These are phyloP conservation scores for Avena atlantica DNA, from an alignment of 176 grass and related monocot genomes.

Conservation along the genomic window DNA sequence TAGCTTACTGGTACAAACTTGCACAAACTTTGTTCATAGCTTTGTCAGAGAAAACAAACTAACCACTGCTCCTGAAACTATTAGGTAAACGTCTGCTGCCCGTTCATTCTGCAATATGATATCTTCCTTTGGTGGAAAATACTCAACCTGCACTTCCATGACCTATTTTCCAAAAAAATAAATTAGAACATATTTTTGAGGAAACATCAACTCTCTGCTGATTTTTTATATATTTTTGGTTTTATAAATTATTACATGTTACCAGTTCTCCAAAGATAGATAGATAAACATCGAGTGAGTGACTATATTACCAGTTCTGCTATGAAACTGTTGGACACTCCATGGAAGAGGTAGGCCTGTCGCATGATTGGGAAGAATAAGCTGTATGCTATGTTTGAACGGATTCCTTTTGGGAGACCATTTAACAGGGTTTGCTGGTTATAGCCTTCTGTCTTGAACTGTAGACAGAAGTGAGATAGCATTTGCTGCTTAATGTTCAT, in stretches of 20 bases:
- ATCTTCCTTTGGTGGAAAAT: slow-evolving; percentile 84
- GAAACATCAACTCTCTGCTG: too few relatives aligned
- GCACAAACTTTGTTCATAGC: slow-evolving; percentile 15
- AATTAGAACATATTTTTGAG: neutral
- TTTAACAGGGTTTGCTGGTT: slow-evolving; percentile 81
- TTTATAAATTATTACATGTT: neutral
- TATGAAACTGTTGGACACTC: slow-evolving; percentile 81
- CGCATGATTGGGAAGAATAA: slow-evolving; percentile 79
- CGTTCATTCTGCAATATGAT: slow-evolving; percentile 83
- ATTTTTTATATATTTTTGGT: too few relatives aligned
- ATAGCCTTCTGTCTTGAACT: slow-evolving; percentile 88
- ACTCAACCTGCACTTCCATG: slow-evolving; percentile 84
- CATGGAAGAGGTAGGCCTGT: slow-evolving; percentile 83
- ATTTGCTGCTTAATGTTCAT: slow-evolving; percentile 77
- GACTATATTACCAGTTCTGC: slow-evolving; percentile 73
- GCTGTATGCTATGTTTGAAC: slow-evolving; percentile 79
- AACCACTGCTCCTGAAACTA: slow-evolving; percentile 91
- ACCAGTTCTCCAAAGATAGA: slow-evolving; percentile 6
- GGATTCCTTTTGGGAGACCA: slow-evolving; percentile 83
- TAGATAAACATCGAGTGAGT: slow-evolving; percentile 2
- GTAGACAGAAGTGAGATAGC: slow-evolving; percentile 89
- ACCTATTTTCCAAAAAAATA: slow-evolving; percentile 61
- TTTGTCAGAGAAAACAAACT: slow-evolving; percentile 45
- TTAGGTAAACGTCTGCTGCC: slow-evolving; percentile 73
- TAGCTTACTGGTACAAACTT: slow-evolving; percentile 32